Evolutionary conservation across 1,284 basidiomycete species (phyloP), one percentile per base, ranked within the genome.

Genomic region (Boletus nobilissimus): DNA sequence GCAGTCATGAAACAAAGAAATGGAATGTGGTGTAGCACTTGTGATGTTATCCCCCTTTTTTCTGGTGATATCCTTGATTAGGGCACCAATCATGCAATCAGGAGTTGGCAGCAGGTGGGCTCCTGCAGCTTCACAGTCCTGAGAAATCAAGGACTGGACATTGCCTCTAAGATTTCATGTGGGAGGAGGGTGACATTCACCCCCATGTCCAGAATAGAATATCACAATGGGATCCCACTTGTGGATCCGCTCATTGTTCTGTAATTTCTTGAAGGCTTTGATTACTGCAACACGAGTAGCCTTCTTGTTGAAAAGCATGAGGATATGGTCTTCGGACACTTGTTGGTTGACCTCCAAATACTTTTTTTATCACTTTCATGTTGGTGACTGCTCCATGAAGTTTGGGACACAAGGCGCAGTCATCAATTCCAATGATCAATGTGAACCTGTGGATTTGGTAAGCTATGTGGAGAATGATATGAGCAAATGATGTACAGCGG

Each of bases 1-100:
- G 11, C 22, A 10, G 43, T 67, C 54, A 76, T 26, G 13, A 74
- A 40, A 62, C 10, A 8, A 34, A 34, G 34, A 18, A n/a, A 14
- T 5, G 16, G 10, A 40, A 19, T 5, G 3, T 32, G 32, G 11
- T 4, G n/a, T 34, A 22, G 19, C 16, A 51, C 72, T 48, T 34
- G 57, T 64, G 24, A 76, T 76, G 36, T 76, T 76, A 40, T 74
- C 43, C 9, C 74, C 74, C 36, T 76, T 76, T 5, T 7, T 29
- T 32, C 62, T 36, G 10, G 74, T 51, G n/a, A 76, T 74, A 18
- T 51, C 36, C 40, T 62, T 32, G 32, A 76, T 46, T 19, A 76
- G 19, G n/a, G 54, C 36, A 34, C 74, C 43, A 13, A 76, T 62
- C 24, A 54, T 51, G 10, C 51, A 54, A n/a, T 75, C 63, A 18